Evolutionary conservation across 169 alveolate genomes (phyloP), one percentile per base, ranked within the genome.

Genomic region (Babesia sp.): DNA sequence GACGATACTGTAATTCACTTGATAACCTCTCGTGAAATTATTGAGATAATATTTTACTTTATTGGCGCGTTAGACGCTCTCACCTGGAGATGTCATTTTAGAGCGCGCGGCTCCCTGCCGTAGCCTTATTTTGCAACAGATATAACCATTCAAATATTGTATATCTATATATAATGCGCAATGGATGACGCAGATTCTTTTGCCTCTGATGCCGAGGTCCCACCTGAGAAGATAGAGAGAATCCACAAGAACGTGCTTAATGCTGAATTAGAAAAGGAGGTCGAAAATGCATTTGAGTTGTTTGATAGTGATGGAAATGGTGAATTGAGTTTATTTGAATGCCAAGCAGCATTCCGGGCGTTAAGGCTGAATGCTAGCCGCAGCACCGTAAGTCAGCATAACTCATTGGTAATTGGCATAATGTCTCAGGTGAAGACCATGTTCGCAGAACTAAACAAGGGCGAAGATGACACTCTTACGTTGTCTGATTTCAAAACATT

Each of bases 331-430:
- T 71, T 81, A 24, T 71, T 71, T 58, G 85, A 81, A 34, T 81
- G 89, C 37, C 84, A 81, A 53, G 89, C 85, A 2, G 79, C 89
- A n/a, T 81, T 81, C 71, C 46, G 77, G 39, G 89, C 89, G 34
- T 75, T 81, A 6, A 51, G 89, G 50, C 73, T 81, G 44, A 66
- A 71, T 39, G 59, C 81, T 14, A 61, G 81, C n/a, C 41, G 66
- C 8, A 80, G 64, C 22, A 45, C 77, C 57, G 89, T 81, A 69
- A 18, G 73, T 66, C 14, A 22, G 7, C 31, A 9, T 59, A 20
- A n/a, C 16, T 39, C 4, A 26, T 8, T 33, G 31, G 2, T 12
- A 34, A 41, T 36, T 26, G n/a, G 16, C 70, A 42, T 18, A 2
- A 1, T 26, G 14, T 12, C n/a, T 9, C 54, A 81, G 89, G 59